A percentile compares a stretch with the other conserved stretches of the same genome.
These are phyloP conservation scores for Backusella morwellensis DNA, from an alignment of 192 early-diverging fungal genomes.

Conservation along the genomic window DNA sequence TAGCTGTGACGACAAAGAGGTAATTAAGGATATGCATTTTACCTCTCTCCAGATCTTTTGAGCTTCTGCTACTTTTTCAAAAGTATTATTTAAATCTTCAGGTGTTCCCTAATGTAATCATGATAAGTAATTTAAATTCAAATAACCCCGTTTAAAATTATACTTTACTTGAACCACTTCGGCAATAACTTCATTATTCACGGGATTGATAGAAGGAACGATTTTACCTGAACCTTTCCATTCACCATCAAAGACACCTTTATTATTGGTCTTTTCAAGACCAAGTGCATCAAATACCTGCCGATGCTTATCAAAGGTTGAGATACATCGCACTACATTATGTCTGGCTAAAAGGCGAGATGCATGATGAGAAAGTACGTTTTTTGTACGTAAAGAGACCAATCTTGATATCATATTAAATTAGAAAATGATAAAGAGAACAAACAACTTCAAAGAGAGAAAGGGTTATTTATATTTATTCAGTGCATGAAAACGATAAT, in stretches of 20 bases:
- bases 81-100: constrained; percentile 60
- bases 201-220: constrained; percentile 65
- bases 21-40: not conserved
- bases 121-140: not conserved
- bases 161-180: constrained; percentile 65
- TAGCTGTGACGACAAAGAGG: not conserved
- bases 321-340: constrained; percentile 19
- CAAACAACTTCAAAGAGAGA: constrained; percentile 6
- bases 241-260: constrained; percentile 74
- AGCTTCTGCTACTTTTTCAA: constrained; percentile 62
- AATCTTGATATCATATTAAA: constrained; percentile 8
- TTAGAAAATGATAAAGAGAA: not conserved
- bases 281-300: constrained; percentile 58
- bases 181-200: constrained; percentile 84
- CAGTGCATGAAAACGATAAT: not conserved
- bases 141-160: not conserved
- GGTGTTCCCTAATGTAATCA: constrained; percentile 39
- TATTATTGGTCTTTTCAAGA: constrained; percentile 60
- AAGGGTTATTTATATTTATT: constrained; percentile 10
- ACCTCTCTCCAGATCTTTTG: constrained; percentile 63
- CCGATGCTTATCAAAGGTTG: constrained; percentile 39
- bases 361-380: not conserved
- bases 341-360: constrained; percentile 3
- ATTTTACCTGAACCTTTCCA: constrained; percentile 67
- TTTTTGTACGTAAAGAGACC: constrained; percentile 1